Conservation (phyloP, 2,329 filamentous ascomycete species). For the Xylaria sp. region DNA sequence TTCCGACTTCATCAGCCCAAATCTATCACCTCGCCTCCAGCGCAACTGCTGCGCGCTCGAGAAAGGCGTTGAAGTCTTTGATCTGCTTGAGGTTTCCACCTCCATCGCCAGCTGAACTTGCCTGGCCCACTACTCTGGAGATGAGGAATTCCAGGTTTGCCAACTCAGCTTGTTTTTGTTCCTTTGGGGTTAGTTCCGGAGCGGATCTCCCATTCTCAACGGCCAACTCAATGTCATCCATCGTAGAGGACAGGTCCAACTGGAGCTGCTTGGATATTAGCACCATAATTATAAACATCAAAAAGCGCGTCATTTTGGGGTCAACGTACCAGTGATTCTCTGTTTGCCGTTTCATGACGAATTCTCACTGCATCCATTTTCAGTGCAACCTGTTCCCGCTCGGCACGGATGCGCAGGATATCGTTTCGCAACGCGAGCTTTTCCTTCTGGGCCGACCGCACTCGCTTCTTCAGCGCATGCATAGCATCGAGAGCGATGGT, state of each 20-base stretch:
- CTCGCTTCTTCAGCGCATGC: slow-evolving; percentile 59
- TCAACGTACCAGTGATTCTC: slow-evolving; percentile 52
- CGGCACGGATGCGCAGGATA: slow-evolving; percentile 60
- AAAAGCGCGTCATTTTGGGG: slow-evolving; percentile 13
- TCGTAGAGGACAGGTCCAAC: slow-evolving; percentile 57
- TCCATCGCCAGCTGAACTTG: slow-evolving; percentile 50
- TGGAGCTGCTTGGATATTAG: slow-evolving; percentile 42
- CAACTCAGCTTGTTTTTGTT: slow-evolving; percentile 53
- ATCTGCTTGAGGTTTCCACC: slow-evolving; percentile 61
- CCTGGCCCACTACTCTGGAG: slow-evolving; percentile 57
- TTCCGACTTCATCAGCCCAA: too few species aligned
- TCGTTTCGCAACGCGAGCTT: slow-evolving; percentile 61
- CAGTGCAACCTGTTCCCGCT: slow-evolving; percentile 64
- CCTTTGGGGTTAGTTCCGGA: slow-evolving; percentile 47
- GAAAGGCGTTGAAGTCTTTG: slow-evolving; percentile 63
- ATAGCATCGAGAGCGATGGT: slow-evolving; percentile 63
- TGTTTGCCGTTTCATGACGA: slow-evolving; percentile 59
- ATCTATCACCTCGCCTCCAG: slow-evolving; percentile 52
- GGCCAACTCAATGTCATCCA: slow-evolving; percentile 65
- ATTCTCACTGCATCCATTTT: slow-evolving; percentile 65
- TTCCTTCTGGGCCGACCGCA: slow-evolving; percentile 59
- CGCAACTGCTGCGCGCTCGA: slow-evolving; percentile 61
- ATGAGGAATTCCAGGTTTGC: slow-evolving; percentile 61
- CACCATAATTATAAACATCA: not conserved
- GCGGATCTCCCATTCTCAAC: slow-evolving; percentile 54